These are phyloP conservation scores for Paraphaeosphaeria sporulosa DNA, from an alignment of 2,329 filamentous ascomycete species.

Conservation along the genomic window DNA sequence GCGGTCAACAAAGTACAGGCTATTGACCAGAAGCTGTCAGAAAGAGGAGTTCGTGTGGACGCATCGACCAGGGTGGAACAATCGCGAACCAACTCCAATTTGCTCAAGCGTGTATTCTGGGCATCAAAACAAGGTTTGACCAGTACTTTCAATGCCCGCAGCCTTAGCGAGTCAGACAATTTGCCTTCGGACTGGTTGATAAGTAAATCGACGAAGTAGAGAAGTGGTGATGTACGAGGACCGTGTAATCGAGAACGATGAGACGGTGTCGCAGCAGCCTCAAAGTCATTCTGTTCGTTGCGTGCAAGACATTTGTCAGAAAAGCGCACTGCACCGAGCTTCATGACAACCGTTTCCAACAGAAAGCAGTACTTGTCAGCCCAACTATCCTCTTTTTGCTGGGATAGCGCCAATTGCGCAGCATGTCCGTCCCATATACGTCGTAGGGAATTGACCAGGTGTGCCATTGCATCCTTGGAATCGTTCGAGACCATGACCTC, in stretches of 20 bases:
- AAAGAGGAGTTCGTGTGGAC: conserved; percentile 29
- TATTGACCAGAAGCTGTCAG: conserved; percentile 39
- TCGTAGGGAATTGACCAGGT: conserved; percentile 72
- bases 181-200: conserved; percentile 52
- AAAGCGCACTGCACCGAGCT: conserved; percentile 59
- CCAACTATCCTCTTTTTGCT: conserved; percentile 51
- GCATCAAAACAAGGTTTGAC: conserved; percentile 66
- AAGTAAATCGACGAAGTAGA: conserved; percentile 71
- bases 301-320: conserved; percentile 58
- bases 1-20: conserved; percentile 29
- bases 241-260: conserved; percentile 60
- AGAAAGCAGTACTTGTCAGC: conserved; percentile 61
- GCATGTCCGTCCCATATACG: conserved; percentile 71
- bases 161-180: conserved; percentile 48
- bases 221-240: conserved; percentile 65
- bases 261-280: conserved; percentile 72
- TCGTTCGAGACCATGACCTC: conserved; percentile 90
- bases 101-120: conserved; percentile 44
- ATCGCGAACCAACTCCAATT: conserved; percentile 50
- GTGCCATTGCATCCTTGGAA: conserved; percentile 79
- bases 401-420: conserved; percentile 39
- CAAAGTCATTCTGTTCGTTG: conserved; percentile 67
- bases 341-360: conserved; percentile 58
- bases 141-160: conserved; percentile 53
- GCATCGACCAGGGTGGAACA: conserved; percentile 35